phyloP scores from a whole-genome alignment of 2,329 filamentous ascomycete genomes.

The Penicillium janthinellum region DNA sequence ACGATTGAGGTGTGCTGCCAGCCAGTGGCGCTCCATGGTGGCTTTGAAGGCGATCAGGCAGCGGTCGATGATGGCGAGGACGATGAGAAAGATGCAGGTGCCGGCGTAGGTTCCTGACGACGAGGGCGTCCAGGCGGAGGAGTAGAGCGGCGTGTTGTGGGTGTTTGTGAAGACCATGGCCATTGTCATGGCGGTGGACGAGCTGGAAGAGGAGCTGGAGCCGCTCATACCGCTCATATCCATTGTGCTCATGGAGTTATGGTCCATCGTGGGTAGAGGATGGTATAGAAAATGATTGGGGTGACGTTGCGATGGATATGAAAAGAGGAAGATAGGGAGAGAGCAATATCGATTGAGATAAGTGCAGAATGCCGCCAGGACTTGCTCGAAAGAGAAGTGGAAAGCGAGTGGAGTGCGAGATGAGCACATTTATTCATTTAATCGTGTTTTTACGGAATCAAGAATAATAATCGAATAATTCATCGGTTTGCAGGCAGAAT shows the following conservation, averaged over 20 bases:
- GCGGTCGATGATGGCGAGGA: constrained; percentile 71
- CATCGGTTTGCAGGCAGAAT: not conserved
- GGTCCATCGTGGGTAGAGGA: constrained; percentile 3
- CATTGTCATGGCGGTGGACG: constrained; percentile 26
- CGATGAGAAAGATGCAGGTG: constrained; percentile 87
- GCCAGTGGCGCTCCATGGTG: constrained; percentile 63
- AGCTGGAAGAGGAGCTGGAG: constrained; percentile 5
- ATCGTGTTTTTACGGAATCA: not conserved
- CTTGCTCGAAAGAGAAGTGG: not conserved
- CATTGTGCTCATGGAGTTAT: constrained; percentile 12
- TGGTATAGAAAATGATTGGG: not conserved
- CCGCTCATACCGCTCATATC: constrained; percentile 14
- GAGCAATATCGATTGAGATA: not conserved
- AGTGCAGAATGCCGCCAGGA: not conserved
- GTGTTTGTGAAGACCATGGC: constrained; percentile 55
- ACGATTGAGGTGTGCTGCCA: constrained; percentile 70
- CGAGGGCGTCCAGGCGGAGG: constrained; percentile 71
- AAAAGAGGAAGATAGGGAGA: not conserved
- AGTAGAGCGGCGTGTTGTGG: constrained; percentile 66
- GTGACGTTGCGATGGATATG: not conserved
- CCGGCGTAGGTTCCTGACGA: constrained; percentile 75
- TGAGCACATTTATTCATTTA: constrained; percentile 10
- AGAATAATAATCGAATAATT: not conserved
- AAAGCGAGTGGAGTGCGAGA: not conserved
- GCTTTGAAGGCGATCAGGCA: constrained; percentile 70